Percentiles rank a stretch among this genome's conserved stretches.
Conservation (phyloP, 73 alveolate genomes). For the Tetrahymena elliotti region DNA sequence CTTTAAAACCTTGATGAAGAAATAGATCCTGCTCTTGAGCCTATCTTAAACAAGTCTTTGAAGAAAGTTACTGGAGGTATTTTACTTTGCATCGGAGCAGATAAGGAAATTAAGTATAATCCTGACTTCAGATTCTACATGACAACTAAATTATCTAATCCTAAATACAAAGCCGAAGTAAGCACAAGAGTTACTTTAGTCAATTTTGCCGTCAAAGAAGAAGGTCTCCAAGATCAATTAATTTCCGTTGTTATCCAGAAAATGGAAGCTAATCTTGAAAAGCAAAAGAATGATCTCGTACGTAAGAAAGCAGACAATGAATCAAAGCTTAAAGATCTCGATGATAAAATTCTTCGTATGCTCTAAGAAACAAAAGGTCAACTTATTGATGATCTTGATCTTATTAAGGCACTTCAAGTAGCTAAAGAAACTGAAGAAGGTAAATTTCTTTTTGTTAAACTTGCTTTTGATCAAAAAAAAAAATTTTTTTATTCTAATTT, state of each 20-base stretch:
- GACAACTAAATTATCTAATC: constrained; percentile 42
- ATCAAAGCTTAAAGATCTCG: constrained; percentile 73
- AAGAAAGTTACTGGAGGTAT: constrained; percentile 47
- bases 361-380: constrained; percentile 82
- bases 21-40: constrained; percentile 97
- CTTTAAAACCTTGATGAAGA: constrained; percentile 83
- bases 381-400: constrained; percentile 77
- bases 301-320: constrained; percentile 75
- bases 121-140: constrained; percentile 67
- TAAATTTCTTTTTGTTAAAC: neutral
- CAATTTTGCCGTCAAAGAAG: constrained; percentile 90
- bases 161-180: constrained; percentile 37
- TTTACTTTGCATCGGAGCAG: constrained; percentile 73
- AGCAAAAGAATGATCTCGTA: constrained; percentile 78
- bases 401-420: constrained; percentile 71
- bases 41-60: constrained; percentile 83
- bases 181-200: constrained; percentile 42
- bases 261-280: constrained; percentile 90
- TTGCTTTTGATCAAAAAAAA: neutral
- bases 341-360: constrained; percentile 77
- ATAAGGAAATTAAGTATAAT: constrained; percentile 84
- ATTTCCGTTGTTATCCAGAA: constrained; percentile 88
- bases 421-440: constrained; percentile 72
- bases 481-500: no score
- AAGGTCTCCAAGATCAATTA: constrained; percentile 92